Percentiles rank a stretch among this genome's conserved stretches.
These are phyloP conservation scores for Sistotremastrum niveocremeum DNA, from an alignment of 768 basidiomycete species.

Conservation along the genomic window DNA sequence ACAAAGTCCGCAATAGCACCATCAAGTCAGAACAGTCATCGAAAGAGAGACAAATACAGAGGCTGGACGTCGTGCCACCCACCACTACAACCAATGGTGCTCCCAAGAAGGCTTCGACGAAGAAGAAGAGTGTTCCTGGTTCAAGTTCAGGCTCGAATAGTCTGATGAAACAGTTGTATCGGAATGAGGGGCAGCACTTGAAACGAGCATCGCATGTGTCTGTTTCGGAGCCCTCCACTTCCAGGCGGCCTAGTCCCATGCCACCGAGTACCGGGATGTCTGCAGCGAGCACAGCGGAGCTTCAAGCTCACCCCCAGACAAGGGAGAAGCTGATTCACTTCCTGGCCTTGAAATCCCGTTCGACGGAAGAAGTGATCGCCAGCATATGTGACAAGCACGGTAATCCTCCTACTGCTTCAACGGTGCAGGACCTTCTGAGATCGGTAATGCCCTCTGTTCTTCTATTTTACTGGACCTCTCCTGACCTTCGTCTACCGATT, in stretches of 20 bases:
- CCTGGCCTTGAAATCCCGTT: constrained; percentile 1
- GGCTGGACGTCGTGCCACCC: constrained; percentile 24
- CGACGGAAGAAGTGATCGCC: constrained; percentile 1
- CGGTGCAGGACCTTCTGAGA: no score
- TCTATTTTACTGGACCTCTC: no score
- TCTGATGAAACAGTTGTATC: no score
- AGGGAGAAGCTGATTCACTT: constrained; percentile 1
- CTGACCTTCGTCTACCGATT: no score
- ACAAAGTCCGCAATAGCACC: constrained; percentile 27
- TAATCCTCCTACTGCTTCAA: no score
- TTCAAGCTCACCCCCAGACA: no score
- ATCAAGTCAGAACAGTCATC: constrained; percentile 29
- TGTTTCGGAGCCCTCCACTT: neutral
- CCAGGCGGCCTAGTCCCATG: neutral
- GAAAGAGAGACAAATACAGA: constrained; percentile 33
- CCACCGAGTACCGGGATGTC: neutral
- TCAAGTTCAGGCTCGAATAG: no score
- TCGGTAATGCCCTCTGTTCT: no score
- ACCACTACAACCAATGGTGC: constrained; percentile 10
- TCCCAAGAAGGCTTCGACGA: constrained; percentile 24
- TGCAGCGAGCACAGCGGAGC: no score
- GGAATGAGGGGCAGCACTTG: no score
- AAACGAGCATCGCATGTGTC: neutral
- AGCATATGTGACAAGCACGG: neutral
- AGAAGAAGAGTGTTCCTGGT: no score